These are phyloP conservation scores for Cutaneotrichosporon daszewskae DNA, from an alignment of 1,284 basidiomycete genomes.

Conservation along the genomic window DNA sequence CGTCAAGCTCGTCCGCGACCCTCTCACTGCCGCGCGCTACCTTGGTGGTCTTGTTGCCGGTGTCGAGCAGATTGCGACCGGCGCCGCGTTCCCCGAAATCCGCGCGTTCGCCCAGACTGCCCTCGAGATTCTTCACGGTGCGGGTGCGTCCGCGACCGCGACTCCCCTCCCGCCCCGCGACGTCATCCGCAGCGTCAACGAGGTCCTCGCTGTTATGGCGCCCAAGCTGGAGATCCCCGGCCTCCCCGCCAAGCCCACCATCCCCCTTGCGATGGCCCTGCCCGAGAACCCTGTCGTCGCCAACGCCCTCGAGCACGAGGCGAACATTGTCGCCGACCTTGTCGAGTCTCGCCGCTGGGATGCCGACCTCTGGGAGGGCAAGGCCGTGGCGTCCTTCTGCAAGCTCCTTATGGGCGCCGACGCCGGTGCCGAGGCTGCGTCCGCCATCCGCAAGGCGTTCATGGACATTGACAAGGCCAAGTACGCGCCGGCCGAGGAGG, in stretches of 20 bases:
- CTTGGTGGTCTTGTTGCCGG: conserved; percentile 83
- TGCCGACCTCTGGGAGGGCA: conserved; percentile 67
- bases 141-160: conserved; percentile 69
- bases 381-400: conserved; percentile 62
- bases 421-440: conserved; percentile 53
- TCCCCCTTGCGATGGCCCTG: conserved; percentile 39
- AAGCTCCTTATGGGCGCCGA: conserved; percentile 48
- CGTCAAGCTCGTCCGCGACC: conserved; percentile 94
- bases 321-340: conserved; percentile 70
- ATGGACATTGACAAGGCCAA: conserved; percentile 66
- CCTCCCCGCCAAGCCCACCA: conserved; percentile 50
- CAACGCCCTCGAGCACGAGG: conserved; percentile 60
- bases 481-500: conserved; percentile 70
- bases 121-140: conserved; percentile 65
- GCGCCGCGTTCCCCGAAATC: conserved; percentile 95
- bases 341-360: conserved; percentile 63
- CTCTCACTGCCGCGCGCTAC: conserved; percentile 82
- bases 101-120: conserved; percentile 83
- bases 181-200: conserved; percentile 57
- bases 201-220: conserved; percentile 56
- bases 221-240: conserved; percentile 58
- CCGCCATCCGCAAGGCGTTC: conserved; percentile 66
- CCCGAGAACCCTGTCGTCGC: conserved; percentile 46
- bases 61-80: conserved; percentile 82
- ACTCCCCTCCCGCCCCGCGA: conserved; percentile 63